phyloP scores from a whole-genome alignment of 495 filamentous ascomycete genomes.

The Talaromyces liani region DNA sequence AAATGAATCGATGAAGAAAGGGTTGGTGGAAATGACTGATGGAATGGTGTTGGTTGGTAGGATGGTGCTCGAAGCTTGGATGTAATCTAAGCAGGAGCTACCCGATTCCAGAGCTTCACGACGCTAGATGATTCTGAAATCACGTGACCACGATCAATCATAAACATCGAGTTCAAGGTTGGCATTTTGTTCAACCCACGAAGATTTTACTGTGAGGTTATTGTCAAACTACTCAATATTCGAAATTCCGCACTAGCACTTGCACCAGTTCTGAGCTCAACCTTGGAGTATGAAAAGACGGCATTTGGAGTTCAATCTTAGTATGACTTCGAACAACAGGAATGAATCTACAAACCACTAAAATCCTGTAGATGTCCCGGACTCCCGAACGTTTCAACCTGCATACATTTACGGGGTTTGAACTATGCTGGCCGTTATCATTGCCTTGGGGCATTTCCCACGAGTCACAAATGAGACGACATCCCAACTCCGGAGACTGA shows the following conservation, averaged over 20 bases:
- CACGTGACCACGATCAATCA: not conserved
- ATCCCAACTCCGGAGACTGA: too few species aligned
- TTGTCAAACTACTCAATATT: not conserved
- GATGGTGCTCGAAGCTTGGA: not conserved
- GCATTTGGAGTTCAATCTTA: not conserved
- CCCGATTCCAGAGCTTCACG: not conserved
- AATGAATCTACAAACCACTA: too few species aligned
- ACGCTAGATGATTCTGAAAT: not conserved
- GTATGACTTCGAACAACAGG: not conserved
- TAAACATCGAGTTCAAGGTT: not conserved
- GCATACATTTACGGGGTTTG: too few species aligned
- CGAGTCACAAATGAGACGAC: too few species aligned
- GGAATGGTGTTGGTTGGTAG: not conserved
- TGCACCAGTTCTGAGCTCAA: not conserved
- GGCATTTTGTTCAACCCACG: not conserved
- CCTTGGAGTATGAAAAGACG: not conserved
- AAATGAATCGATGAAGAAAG: not conserved
- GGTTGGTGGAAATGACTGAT: not conserved
- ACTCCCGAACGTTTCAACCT: too few species aligned
- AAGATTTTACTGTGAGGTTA: not conserved
- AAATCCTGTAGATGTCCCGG: too few species aligned
- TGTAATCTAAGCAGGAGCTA: slow-evolving; percentile 1
- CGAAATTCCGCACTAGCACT: not conserved
- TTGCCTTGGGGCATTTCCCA: too few species aligned
- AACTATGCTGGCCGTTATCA: too few species aligned